A percentile compares a stretch with the other conserved stretches of the same genome.
Conservation (phyloP, 768 basidiomycete species). For the Pisolithus tinctorius region DNA sequence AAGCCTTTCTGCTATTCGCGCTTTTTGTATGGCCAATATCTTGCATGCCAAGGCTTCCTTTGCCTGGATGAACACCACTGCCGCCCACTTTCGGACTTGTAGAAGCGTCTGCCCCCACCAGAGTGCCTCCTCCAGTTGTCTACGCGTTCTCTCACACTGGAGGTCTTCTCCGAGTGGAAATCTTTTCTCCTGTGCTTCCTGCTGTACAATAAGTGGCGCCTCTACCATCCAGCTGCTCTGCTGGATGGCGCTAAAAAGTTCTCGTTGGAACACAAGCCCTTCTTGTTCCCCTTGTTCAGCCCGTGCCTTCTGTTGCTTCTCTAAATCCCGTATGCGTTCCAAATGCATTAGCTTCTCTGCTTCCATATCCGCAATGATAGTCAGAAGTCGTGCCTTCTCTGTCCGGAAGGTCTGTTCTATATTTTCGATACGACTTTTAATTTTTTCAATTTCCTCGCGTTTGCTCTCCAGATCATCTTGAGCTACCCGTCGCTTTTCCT, state of each 20-base stretch:
- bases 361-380: constrained; percentile 22
- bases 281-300: constrained; percentile 20
- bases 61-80: constrained; percentile 3
- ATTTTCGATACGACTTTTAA: constrained; percentile 33
- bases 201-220: constrained; percentile 18
- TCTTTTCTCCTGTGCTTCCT: constrained; percentile 21
- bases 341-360: constrained; percentile 11
- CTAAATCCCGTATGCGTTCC: constrained; percentile 16
- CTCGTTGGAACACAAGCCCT: constrained; percentile 20
- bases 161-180: constrained; percentile 20
- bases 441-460: constrained; percentile 36
- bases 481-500: constrained; percentile 38
- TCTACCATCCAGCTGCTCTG: constrained; percentile 17
- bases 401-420: constrained; percentile 33
- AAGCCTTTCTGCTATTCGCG: constrained; percentile 22
- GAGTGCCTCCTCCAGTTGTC: not conserved
- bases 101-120: too few relatives aligned
- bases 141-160: constrained; percentile 15
- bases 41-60: constrained; percentile 9
- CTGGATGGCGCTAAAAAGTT: constrained; percentile 17
- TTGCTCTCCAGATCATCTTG: constrained; percentile 37
- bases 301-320: constrained; percentile 21
- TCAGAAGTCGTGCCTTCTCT: constrained; percentile 30
- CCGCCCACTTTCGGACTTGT: not conserved
- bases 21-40: constrained; percentile 12